Base-by-base conservation (phyloP, 257 asterid genomes). In the Scutellaria galericulata region DNA sequence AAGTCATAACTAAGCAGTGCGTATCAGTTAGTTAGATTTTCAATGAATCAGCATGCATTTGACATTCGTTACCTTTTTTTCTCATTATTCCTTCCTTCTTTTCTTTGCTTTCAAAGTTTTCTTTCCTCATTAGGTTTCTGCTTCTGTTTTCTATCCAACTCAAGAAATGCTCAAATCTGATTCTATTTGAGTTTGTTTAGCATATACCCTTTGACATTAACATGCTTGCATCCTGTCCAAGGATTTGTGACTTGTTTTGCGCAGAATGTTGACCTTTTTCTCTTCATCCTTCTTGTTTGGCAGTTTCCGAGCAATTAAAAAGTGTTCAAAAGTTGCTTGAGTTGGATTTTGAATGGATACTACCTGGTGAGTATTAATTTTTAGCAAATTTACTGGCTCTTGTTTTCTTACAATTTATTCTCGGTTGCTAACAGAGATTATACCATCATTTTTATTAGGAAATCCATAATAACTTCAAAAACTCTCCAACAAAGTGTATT, bases 331-430 rank as follows among this genome's bases (percentile, higher is more conserved):
- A 75, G 83, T 77, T 89, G 81, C 86, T 85, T n/a, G 84, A 80
- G 71, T 67, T 81, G 78, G 88, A 86, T 55, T 89, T 89, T 77
- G 89, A 86, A 74, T 89, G 96, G 96, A 86, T 89, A 70, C 68
- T 89, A 27, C 96, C 96, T 20, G 93, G 92, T 86, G 70, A 81
- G 74, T 40, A 18, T 61, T 64, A 27, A 3, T 66, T 31, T 10
- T 65, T 13, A 1, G 73, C 31, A 18, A 55, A 12, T 64, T n/a
- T 47, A 64, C 14, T 41, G 10, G n/a, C 13, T 62, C 13, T 48
- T 56, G n/a, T 11, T 74, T 59, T 52, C 72, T 67, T 5, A 18
- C 44, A 50, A 37, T 35, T 13, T 27, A 53, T 57, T 37, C 11
- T 0, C 24, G 22, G 46, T 70, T 44, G 56, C 58, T 47, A 46